Percentiles rank a stretch among this genome's conserved stretches.
phyloP scores from a whole-genome alignment of 1,139 yeast genomes.

The Suhomyces panamericanus region DNA sequence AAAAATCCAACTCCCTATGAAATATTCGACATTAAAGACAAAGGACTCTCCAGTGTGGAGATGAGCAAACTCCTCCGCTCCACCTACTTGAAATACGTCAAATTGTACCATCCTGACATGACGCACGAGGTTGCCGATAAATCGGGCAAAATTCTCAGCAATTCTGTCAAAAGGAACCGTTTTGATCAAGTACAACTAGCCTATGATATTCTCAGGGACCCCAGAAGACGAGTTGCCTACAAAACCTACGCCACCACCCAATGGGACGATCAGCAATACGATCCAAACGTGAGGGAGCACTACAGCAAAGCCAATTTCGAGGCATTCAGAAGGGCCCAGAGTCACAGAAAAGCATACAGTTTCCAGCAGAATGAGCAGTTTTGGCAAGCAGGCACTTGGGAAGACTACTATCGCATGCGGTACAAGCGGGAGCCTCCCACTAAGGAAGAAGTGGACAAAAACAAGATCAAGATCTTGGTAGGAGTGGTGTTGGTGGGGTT shows the following conservation, averaged over 20 bases:
- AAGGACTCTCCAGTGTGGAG: conserved; percentile 26
- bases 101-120: conserved; percentile 86
- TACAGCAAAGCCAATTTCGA: conserved; percentile 19
- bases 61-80: conserved; percentile 50
- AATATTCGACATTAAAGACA: conserved; percentile 51
- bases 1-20: conserved; percentile 75
- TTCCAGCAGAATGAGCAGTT: conserved; percentile 47
- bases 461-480: conserved; percentile 46
- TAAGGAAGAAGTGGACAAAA: conserved; percentile 43
- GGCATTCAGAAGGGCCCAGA: conserved; percentile 41
- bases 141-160: conserved; percentile 30
- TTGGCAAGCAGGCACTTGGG: conserved; percentile 76
- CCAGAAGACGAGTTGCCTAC: conserved; percentile 42
- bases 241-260: conserved; percentile 27
- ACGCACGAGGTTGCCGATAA: conserved; percentile 30
- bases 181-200: conserved; percentile 75
- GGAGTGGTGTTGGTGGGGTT: conserved; percentile 44
- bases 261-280: conserved; percentile 22
- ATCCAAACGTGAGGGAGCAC: conserved; percentile 12
- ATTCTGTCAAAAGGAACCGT: conserved; percentile 51
- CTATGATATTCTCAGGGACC: conserved; percentile 66
- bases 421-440: conserved; percentile 42
- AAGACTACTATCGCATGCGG: conserved; percentile 54
- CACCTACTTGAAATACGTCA: conserved; percentile 65
- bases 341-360: conserved; percentile 34